Base-by-base conservation (phyloP, 495 filamentous ascomycete species). In the Penicillium cosmopolitanum region DNA sequence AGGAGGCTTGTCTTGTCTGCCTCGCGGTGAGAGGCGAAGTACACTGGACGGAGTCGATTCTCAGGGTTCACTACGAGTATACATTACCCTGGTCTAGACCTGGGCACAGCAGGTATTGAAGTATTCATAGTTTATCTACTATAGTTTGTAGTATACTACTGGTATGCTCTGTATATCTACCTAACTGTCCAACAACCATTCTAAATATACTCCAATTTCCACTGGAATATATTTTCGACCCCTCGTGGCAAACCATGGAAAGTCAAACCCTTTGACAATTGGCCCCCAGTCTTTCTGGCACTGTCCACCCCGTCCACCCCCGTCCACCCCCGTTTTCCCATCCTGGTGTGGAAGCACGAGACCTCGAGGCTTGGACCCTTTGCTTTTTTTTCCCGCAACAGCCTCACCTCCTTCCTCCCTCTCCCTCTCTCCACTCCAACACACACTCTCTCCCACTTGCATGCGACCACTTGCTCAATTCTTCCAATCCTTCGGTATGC, bases 281-380 rank as follows among this genome's bases (percentile, higher is more conserved):
- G 23, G 23, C 23, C 23, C 23, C 23, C 23, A 23, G 23, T 23
- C 28, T 31, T 31, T 31, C 19, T 21, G 19, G 28, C 28, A 31
- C 13, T 8, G 4, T n/a, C 36, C 19, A 21, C 36, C 10, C 10
- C 4, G 36, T 38, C 5, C 36, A 5, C 11, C 36, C 10, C 10
- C 4, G 36, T 38, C 5, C 36, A 5, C 11, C 23, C 23, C 3
- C 47, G 19, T 3, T 10, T 67, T 66, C 74, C 74, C 74, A 77
- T 75, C 72, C 70, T 56, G 66, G 73, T 28, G 52, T 62, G 57
- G 48, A 66, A 63, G 75, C 75, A 77, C 75, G 75, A 77, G 75
- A 76, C 75, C 73, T 53, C 55, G 36, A 44, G 42, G 42, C 42
- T 44, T 44, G 42, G 42, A 44, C 42, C 42, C 70, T 51, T 44